phyloP scores from a whole-genome alignment of 2,329 filamentous ascomycete species.

The Dryadomyces quercus-mongolicae region DNA sequence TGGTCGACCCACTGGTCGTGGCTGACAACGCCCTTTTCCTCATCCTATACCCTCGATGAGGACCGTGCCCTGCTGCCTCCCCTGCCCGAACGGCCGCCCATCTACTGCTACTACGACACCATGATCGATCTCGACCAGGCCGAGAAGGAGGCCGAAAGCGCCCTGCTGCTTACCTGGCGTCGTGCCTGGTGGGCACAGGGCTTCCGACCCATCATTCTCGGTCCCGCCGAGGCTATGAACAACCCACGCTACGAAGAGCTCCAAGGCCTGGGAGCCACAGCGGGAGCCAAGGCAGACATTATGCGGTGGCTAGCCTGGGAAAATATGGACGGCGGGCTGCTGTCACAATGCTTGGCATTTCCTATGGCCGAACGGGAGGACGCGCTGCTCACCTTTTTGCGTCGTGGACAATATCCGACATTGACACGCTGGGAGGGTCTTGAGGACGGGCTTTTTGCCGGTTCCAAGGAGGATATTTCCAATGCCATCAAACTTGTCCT shows the following conservation, averaged over 20 bases:
- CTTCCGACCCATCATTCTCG: slow-evolving; percentile 74
- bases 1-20: slow-evolving; percentile 90
- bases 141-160: slow-evolving; percentile 60
- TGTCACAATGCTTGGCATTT: slow-evolving; percentile 67
- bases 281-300: slow-evolving; percentile 54
- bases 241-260: slow-evolving; percentile 68
- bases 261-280: slow-evolving; percentile 48
- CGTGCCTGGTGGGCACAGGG: slow-evolving; percentile 93
- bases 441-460: slow-evolving; percentile 60
- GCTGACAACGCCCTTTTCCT: slow-evolving; percentile 76
- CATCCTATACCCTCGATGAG: slow-evolving; percentile 66
- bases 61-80: slow-evolving; percentile 74
- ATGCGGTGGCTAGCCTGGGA: slow-evolving; percentile 90
- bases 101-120: slow-evolving; percentile 87
- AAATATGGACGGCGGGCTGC: slow-evolving; percentile 72
- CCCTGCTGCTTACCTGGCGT: slow-evolving; percentile 75
- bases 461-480: slow-evolving; percentile 51
- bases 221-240: slow-evolving; percentile 66
- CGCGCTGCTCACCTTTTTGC: slow-evolving; percentile 56
- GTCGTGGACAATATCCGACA: slow-evolving; percentile 61
- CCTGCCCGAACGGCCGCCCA: slow-evolving; percentile 52
- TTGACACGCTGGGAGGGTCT: slow-evolving; percentile 65
- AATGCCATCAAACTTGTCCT: slow-evolving; percentile 50
- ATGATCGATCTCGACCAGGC: slow-evolving; percentile 48
- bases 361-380: slow-evolving; percentile 75